Evolutionary conservation across 2,329 filamentous ascomycete species (phyloP).

Genomic region (Cytospora schulzeri): DNA sequence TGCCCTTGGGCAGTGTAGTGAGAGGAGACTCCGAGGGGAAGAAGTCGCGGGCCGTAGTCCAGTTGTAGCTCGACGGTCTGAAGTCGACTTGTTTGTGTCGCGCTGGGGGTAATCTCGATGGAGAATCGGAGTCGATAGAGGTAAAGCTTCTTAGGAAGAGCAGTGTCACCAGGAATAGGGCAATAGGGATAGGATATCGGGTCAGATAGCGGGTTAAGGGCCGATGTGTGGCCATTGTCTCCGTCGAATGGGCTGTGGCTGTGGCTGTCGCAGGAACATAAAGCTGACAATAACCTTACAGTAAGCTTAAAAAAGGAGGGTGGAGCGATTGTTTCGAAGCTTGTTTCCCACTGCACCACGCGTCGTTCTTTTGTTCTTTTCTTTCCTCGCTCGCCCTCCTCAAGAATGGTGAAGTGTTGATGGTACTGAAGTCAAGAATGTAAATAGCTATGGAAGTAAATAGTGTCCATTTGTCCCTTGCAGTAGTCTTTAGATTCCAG

Average conservation of each 20-base stretch:
- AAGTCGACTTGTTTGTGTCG: conserved; percentile 8
- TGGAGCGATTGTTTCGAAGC: not conserved
- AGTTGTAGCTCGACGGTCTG: conserved; percentile 19
- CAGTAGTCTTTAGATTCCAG: too few species aligned
- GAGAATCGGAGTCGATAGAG: not conserved
- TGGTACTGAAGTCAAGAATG: too few species aligned
- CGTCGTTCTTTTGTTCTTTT: too few species aligned
- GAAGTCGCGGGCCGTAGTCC: conserved; percentile 22
- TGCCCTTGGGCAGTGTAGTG: conserved; percentile 73
- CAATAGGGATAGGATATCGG: conserved; percentile 7
- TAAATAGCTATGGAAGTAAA: too few species aligned
- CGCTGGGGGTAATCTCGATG: conserved; percentile 8
- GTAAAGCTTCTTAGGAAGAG: conserved; percentile 12
- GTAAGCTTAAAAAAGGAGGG: not conserved
- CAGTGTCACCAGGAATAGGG: conserved; percentile 15
- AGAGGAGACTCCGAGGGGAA: conserved; percentile 75
- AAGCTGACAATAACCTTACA: not conserved
- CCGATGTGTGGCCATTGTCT: conserved; percentile 2
- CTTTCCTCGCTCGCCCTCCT: too few species aligned
- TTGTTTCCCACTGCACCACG: not conserved
- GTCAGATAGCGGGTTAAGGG: not conserved
- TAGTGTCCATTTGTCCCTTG: too few species aligned
- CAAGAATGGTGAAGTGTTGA: too few species aligned
- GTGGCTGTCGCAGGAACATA: not conserved
- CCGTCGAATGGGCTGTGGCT: not conserved